Evolutionary conservation across 257 asterid species (phyloP).

Genomic region (Scutellaria baicalensis): DNA sequence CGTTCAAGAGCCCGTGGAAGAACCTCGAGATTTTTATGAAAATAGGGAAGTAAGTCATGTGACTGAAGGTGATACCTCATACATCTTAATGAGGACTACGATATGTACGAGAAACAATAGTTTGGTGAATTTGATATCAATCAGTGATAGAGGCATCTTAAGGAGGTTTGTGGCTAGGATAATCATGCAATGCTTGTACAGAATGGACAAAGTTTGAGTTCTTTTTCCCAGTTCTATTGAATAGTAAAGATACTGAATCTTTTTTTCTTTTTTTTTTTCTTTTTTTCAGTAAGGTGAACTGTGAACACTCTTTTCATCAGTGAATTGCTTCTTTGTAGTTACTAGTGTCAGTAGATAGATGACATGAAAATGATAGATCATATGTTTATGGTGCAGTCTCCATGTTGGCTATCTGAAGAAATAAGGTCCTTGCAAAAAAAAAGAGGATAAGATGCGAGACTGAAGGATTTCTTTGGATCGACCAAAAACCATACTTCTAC

Average conservation of each 20-base stretch:
- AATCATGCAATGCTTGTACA: not conserved
- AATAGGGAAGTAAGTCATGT: not conserved
- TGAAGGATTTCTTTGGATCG: conserved; percentile 7
- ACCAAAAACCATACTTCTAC: not conserved
- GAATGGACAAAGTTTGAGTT: not conserved
- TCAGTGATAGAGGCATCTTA: not conserved
- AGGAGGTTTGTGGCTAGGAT: conserved; percentile 2
- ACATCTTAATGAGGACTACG: not conserved
- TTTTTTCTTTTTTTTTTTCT: too few relatives aligned
- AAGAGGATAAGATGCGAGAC: not conserved
- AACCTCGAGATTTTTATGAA: not conserved
- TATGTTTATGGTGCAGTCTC: conserved; percentile 16
- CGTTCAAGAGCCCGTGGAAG: not conserved
- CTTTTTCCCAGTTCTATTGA: not conserved
- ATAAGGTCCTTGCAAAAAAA: not conserved
- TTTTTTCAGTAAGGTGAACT: not conserved
- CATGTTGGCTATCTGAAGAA: conserved; percentile 14
- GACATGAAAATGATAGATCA: conserved; percentile 10
- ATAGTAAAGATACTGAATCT: too few relatives aligned
- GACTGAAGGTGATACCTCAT: not conserved
- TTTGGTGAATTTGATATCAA: not conserved
- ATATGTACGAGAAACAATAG: not conserved
- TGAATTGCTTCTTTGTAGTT: not conserved
- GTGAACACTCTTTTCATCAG: not conserved
- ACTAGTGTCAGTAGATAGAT: not conserved